Evolutionary conservation across 139 green algal genomes (phyloP).

Genomic region (Chlamydomonas incerta): DNA sequence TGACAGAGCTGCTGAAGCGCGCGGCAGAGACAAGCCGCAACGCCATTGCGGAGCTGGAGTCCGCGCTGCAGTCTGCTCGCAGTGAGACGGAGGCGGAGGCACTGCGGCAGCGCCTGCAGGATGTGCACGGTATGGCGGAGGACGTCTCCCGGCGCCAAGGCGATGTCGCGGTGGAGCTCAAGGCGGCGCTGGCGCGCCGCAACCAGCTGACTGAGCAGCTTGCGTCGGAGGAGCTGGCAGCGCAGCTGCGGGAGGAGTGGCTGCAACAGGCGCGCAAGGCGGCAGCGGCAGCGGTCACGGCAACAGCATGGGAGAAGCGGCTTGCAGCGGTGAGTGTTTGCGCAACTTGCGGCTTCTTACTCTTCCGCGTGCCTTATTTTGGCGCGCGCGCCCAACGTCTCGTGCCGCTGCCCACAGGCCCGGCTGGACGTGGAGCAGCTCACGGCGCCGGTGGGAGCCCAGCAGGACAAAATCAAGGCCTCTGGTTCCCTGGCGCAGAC

Average conservation of each 20-base stretch:
- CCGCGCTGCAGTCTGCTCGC: background rate
- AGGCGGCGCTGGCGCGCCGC: background rate
- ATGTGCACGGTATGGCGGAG: background rate
- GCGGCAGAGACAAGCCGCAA: background rate
- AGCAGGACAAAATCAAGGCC: background rate
- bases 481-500: background rate
- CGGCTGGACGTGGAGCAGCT: background rate
- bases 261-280: constrained; percentile 12
- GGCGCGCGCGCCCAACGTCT: too few relatives aligned
- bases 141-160: background rate
- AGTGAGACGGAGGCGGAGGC: background rate
- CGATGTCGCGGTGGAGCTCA: background rate
- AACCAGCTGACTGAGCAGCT: background rate
- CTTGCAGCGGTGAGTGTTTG: background rate
- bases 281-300: background rate
- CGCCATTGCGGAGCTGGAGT: background rate
- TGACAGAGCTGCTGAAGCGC: background rate
- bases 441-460: background rate
- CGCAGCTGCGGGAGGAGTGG: constrained; percentile 4
- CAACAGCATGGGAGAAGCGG: background rate
- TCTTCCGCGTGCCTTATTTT: too few relatives aligned
- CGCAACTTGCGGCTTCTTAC: too few relatives aligned
- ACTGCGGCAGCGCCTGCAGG: background rate
- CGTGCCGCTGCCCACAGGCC: background rate
- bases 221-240: background rate